Conservation (phyloP, 2,329 filamentous ascomycete species). For the Trichoderma semiorbis region DNA sequence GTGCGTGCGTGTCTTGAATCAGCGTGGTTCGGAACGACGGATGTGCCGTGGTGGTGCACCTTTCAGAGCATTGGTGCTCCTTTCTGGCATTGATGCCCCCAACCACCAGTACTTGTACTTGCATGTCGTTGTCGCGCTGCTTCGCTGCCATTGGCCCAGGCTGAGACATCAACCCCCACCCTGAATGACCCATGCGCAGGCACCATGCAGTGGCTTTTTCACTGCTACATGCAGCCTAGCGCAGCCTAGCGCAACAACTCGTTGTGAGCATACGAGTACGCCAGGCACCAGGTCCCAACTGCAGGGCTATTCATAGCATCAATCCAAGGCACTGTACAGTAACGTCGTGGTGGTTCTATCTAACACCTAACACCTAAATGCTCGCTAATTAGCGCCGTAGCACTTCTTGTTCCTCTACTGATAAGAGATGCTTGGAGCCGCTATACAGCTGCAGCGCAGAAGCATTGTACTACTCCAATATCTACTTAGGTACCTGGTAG, state of each 20-base stretch:
- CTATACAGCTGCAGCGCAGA: background rate
- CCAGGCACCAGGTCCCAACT: conserved; percentile 5
- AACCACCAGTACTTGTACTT: background rate
- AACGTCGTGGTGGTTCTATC: background rate
- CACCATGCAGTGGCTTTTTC: background rate
- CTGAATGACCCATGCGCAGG: background rate
- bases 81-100: background rate
- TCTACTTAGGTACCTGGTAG: background rate
- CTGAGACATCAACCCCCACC: background rate
- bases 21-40: background rate
- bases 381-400: background rate
- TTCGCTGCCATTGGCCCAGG: background rate
- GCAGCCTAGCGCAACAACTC: background rate
- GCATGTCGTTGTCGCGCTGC: background rate
- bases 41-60: background rate
- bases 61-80: background rate
- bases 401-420: background rate
- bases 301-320: background rate
- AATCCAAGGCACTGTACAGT: background rate
- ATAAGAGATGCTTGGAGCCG: background rate
- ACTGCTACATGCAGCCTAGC: background rate
- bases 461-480: background rate
- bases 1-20: background rate
- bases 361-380: background rate
- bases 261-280: background rate